Evolutionary conservation across 148 eudicot species (phyloP).

Genomic region (Chenopodium album): DNA sequence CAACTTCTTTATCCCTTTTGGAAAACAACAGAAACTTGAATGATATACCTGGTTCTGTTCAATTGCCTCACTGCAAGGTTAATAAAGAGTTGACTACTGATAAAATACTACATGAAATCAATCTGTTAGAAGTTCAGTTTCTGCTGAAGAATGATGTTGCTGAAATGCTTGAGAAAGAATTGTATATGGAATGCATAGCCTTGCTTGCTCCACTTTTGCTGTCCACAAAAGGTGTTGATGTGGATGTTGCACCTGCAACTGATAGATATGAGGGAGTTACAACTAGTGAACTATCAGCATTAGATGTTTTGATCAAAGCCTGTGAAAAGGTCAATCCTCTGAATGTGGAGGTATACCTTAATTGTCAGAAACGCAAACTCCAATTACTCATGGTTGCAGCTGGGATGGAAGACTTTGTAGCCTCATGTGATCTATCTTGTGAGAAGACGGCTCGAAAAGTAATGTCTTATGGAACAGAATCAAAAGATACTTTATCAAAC

Average conservation of each 20-base stretch:
- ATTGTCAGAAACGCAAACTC: conserved; percentile 75
- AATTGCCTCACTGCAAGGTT: conserved; percentile 74
- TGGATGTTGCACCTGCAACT: conserved; percentile 39
- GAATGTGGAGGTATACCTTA: conserved; percentile 60
- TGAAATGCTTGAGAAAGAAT: conserved; percentile 68
- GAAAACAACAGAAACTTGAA: conserved; percentile 50
- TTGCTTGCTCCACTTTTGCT: conserved; percentile 78
- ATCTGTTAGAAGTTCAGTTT: conserved; percentile 69
- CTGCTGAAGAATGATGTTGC: conserved; percentile 61
- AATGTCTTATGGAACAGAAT: conserved; percentile 44
- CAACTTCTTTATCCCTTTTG: conserved; percentile 59
- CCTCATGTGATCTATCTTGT: conserved; percentile 39
- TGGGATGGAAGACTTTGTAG: conserved; percentile 53
- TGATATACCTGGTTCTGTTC: conserved; percentile 48
- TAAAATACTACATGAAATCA: conserved; percentile 68
- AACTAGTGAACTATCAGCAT: conserved; percentile 66
- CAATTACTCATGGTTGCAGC: conserved; percentile 73
- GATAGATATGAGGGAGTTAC: conserved; percentile 48
- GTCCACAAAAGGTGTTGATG: conserved; percentile 49
- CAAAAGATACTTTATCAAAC: conserved; percentile 46
- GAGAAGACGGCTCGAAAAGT: conserved; percentile 30
- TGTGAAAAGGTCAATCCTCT: conserved; percentile 61
- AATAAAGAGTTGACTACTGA: conserved; percentile 58
- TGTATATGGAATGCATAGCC: conserved; percentile 58
- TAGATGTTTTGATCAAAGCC: conserved; percentile 66